Evolutionary conservation across 2,329 filamentous ascomycete genomes (phyloP).

Genomic region (Pezicula rhizophila): DNA sequence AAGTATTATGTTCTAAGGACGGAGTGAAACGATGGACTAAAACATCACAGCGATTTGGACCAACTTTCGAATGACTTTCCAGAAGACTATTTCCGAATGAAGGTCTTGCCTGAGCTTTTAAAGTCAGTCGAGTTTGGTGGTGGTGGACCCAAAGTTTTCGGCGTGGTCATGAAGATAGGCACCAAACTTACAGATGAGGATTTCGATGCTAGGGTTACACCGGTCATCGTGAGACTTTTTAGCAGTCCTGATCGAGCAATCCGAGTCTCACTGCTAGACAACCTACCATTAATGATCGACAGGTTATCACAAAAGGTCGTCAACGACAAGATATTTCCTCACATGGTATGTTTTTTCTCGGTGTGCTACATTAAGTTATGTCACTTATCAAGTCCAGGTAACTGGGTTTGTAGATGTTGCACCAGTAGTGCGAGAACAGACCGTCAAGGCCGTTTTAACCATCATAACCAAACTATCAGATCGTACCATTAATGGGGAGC

Average conservation of each 20-base stretch:
- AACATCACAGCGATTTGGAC: constrained; percentile 60
- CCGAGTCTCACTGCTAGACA: constrained; percentile 84
- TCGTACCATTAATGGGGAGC: constrained; percentile 85
- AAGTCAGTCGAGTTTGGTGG: constrained; percentile 99
- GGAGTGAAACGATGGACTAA: constrained; percentile 15
- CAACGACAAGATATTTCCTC: constrained; percentile 94
- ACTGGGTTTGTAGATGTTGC: constrained; percentile 91
- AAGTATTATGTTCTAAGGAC: constrained; percentile 20
- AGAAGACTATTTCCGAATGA: constrained; percentile 97
- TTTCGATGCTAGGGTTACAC: constrained; percentile 77
- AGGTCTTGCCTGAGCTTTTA: constrained; percentile 88
- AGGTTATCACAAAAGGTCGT: constrained; percentile 81
- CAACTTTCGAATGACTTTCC: constrained; percentile 88
- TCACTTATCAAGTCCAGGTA: constrained; percentile 44
- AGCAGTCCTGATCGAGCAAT: constrained; percentile 87
- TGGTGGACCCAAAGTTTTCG: constrained; percentile 85
- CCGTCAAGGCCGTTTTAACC: constrained; percentile 85
- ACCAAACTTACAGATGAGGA: constrained; percentile 83
- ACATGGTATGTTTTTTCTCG: constrained; percentile 58
- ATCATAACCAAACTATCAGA: constrained; percentile 88
- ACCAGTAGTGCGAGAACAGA: constrained; percentile 89
- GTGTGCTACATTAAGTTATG: neutral
- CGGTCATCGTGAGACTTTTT: constrained; percentile 82
- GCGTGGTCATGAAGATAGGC: constrained; percentile 84
- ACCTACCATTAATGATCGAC: constrained; percentile 85